A percentile compares a stretch with the other conserved stretches of the same genome.
Conservation (phyloP, 1,284 basidiomycete genomes). For the Butyriboletus appendiculatus region DNA sequence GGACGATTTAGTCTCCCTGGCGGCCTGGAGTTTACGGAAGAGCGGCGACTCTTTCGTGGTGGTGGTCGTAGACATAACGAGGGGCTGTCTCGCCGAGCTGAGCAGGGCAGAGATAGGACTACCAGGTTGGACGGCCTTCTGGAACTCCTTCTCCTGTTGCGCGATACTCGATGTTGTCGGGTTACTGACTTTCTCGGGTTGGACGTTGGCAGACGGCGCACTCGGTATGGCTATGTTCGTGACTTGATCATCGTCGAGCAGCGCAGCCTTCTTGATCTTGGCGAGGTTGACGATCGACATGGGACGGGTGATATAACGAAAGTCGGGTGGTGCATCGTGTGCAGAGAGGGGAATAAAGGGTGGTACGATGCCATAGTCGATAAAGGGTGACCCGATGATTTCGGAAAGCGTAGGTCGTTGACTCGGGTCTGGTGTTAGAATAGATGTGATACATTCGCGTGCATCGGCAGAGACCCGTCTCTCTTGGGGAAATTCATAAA, state of each 20-base stretch:
- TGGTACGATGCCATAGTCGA: conserved; percentile 82
- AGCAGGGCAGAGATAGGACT: conserved; percentile 93
- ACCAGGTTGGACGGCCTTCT: conserved; percentile 92
- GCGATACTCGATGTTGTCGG: conserved; percentile 60
- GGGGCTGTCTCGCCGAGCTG: conserved; percentile 84
- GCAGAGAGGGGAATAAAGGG: conserved; percentile 78
- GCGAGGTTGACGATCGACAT: conserved; percentile 74
- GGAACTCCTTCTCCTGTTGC: conserved; percentile 94
- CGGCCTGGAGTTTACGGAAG: conserved; percentile 55
- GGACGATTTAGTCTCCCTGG: conserved; percentile 37
- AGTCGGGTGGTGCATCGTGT: conserved; percentile 75
- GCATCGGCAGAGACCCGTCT: conserved; percentile 73
- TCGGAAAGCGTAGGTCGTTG: conserved; percentile 83
- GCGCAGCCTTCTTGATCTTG: conserved; percentile 57
- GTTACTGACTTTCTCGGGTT: conserved; percentile 38
- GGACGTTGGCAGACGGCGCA: conserved; percentile 20
- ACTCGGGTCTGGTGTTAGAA: conserved; percentile 82
- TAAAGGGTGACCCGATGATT: conserved; percentile 87
- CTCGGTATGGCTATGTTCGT: conserved; percentile 43
- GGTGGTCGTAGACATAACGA: conserved; percentile 65
- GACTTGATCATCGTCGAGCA: conserved; percentile 62
- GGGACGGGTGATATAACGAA: conserved; percentile 61
- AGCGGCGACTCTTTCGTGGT: conserved; percentile 54
- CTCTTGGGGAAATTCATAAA: conserved; percentile 90
- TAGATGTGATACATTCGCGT: conserved; percentile 79